Base-by-base conservation (phyloP, 768 basidiomycete species). In the Chalciporus sphaerocephalus region DNA sequence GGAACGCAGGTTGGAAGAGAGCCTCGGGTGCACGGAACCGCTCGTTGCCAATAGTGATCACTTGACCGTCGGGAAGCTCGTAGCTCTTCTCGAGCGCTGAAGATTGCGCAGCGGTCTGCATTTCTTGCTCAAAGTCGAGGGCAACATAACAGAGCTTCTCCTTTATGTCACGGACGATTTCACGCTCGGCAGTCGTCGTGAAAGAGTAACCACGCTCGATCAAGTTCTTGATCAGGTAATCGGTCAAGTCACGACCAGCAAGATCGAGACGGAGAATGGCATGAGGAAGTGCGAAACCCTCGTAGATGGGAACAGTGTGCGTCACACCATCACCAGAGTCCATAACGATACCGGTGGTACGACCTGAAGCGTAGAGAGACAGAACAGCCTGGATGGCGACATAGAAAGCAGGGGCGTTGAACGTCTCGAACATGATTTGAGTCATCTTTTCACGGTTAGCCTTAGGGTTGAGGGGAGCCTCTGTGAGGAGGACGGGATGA, bases 101-200 rank as follows among this genome's bases (percentile, higher is more conserved):
- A 18, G 86, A 88, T 62, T 90, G 87, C 47, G 90, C 87, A 32
- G 92, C 91, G 17, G 87, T 90, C 70, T 90, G 85, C 55, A 94
- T 74, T 70, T 95, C 92, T 69, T 93, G 87, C 63, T 94, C 91
- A 55, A 93, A 94, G 69, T 94, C 92, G 50, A 93, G 79, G 30
- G 92, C 92, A 53, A 95, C 92, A 65, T 94, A 94, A 69, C 92
- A 93, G 22, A 94, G 81, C 69, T 84, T 85, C 73, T 84, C 82
- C 78, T 96, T 96, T 78, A 96, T 94, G 68, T 95, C 93, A 48
- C 93, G 79, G 57, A 95, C 93, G 48, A 96, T 92, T 81, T 93
- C 92, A 60, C 83, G 80, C 72, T 92, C 92, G 28, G 90, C 92
- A 11, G 90, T 87, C 52, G 92, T 95, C 56, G 89, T 93, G 80